Percentiles rank a stretch among this genome's conserved stretches.
These are phyloP conservation scores for Penicillium herquei DNA, from an alignment of 495 filamentous ascomycete genomes.

Conservation along the genomic window DNA sequence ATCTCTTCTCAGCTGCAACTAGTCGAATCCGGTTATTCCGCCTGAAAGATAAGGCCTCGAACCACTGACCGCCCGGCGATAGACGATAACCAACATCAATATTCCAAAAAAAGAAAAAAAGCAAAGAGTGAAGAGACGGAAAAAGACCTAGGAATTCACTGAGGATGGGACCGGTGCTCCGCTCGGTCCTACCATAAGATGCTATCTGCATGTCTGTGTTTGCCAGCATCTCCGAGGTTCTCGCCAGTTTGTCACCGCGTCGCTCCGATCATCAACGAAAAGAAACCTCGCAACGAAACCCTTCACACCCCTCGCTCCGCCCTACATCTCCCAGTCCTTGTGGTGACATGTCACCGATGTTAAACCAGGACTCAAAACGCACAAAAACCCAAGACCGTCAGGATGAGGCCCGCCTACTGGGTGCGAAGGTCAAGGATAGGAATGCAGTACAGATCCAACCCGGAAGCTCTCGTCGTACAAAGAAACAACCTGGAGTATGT, in stretches of 20 bases:
- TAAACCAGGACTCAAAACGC: slow-evolving; percentile 6
- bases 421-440: slow-evolving; percentile 14
- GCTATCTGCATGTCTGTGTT: slow-evolving; percentile 21
- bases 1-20: not conserved
- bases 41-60: slow-evolving; percentile 8
- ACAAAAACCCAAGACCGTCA: slow-evolving; percentile 12
- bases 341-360: slow-evolving; percentile 21
- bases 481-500: slow-evolving; percentile 23
- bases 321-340: slow-evolving; percentile 5
- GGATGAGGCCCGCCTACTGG: slow-evolving; percentile 28
- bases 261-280: slow-evolving; percentile 18
- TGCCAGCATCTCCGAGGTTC: slow-evolving; percentile 12
- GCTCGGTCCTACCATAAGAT: slow-evolving; percentile 13
- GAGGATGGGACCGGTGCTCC: slow-evolving; percentile 13
- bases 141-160: not conserved
- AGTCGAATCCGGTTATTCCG: not conserved
- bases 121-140: slow-evolving; percentile 14
- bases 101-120: slow-evolving; percentile 3
- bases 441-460: slow-evolving; percentile 18
- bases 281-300: not conserved
- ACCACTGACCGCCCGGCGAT: slow-evolving; percentile 29
- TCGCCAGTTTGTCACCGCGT: slow-evolving; percentile 19
- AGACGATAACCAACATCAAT: slow-evolving; percentile 11
- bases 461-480: slow-evolving; percentile 8
- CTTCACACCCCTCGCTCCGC: slow-evolving; percentile 5